Conservation (phyloP, 805 yeast genomes). For the Wickerhamiella australiensis region DNA sequence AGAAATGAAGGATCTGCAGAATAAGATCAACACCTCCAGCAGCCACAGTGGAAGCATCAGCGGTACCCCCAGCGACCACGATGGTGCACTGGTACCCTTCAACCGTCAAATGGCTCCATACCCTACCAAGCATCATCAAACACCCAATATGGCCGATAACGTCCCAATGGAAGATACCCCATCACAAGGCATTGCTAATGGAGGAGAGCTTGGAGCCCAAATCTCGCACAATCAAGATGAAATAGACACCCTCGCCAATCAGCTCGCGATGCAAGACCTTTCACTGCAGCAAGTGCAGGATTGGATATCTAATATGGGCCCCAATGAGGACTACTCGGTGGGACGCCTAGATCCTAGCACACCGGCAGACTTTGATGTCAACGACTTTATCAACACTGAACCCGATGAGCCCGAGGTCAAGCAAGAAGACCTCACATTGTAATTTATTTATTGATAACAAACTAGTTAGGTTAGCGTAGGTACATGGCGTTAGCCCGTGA, state of each 20-base stretch:
- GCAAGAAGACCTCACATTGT: conserved; percentile 3
- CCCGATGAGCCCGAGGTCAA: conserved; percentile 10
- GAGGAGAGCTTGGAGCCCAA: background rate
- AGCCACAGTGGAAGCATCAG: background rate
- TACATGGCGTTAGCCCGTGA: background rate
- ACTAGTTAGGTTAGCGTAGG: background rate
- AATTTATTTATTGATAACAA: background rate
- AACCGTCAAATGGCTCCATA: conserved; percentile 8
- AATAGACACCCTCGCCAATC: conserved; percentile 21
- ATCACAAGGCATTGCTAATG: background rate
- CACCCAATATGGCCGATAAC: background rate
- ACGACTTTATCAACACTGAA: conserved; percentile 19
- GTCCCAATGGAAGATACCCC: background rate
- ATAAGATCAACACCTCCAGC: conserved; percentile 18
- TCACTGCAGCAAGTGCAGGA: conserved; percentile 26
- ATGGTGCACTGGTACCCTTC: conserved; percentile 10
- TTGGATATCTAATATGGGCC: conserved; percentile 21
- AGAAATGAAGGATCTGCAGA: conserved; percentile 22
- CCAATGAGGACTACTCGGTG: background rate
- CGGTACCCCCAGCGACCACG: background rate
- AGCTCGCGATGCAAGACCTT: conserved; percentile 24
- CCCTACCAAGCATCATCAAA: background rate
- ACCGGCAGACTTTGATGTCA: conserved; percentile 18
- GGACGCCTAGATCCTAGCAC: background rate
- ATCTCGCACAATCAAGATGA: conserved; percentile 11